A percentile compares a stretch with the other conserved stretches of the same genome.
phyloP scores from a whole-genome alignment of 768 basidiomycete genomes.

The Cyclocybe aegerita region DNA sequence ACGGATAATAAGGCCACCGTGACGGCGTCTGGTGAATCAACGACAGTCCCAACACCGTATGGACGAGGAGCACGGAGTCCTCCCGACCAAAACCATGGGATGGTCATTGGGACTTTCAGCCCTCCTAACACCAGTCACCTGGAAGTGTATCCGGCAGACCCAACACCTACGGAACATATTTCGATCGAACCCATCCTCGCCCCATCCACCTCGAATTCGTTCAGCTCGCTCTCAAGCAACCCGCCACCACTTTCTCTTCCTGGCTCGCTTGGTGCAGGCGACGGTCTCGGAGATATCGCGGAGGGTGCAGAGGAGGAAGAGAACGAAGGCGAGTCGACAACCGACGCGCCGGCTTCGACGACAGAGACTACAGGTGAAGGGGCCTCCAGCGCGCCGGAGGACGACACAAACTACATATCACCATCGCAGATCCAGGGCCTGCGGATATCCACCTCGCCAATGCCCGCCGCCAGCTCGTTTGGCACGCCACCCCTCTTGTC shows the following conservation, averaged over 20 bases:
- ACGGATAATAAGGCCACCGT: background rate
- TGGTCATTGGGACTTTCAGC: slow-evolving; percentile 18
- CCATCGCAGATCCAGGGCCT: slow-evolving; percentile 55
- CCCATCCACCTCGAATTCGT: slow-evolving; percentile 21
- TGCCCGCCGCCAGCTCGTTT: slow-evolving; percentile 22
- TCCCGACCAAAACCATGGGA: slow-evolving; percentile 9
- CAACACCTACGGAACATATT: slow-evolving; percentile 14
- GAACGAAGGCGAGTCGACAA: slow-evolving; percentile 19
- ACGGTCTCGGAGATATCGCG: slow-evolving; percentile 56
- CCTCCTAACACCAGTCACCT: slow-evolving; percentile 13
- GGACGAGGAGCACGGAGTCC: slow-evolving; percentile 11
- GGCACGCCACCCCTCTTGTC: slow-evolving; percentile 23
- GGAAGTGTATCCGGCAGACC: slow-evolving; percentile 8
- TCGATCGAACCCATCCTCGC: slow-evolving; percentile 58
- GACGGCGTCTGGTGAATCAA: slow-evolving; percentile 4
- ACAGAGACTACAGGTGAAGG: slow-evolving; percentile 4
- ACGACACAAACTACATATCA: slow-evolving; percentile 25
- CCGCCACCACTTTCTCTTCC: slow-evolving; percentile 39
- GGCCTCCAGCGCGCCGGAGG: slow-evolving; percentile 5
- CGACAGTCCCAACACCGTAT: slow-evolving; percentile 21
- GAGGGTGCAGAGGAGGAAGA: slow-evolving; percentile 64
- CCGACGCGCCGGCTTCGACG: slow-evolving; percentile 11
- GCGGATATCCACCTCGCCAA: slow-evolving; percentile 48
- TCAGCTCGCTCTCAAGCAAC: slow-evolving; percentile 17
- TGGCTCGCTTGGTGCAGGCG: slow-evolving; percentile 26